Conservation (phyloP, 345 rosid species). For the Eucalyptus curtisii region DNA sequence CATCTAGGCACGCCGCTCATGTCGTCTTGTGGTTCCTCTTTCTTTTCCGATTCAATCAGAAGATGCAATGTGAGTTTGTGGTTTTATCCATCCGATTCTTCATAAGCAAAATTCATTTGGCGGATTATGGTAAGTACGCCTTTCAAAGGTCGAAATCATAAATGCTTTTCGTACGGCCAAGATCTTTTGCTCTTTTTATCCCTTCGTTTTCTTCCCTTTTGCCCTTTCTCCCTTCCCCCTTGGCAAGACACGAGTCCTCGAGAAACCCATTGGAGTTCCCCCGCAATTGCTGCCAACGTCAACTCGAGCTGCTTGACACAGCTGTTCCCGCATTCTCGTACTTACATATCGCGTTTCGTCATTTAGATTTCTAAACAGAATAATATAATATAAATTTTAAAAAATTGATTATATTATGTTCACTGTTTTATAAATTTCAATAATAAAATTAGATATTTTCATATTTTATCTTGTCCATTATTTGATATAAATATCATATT, state of each 20-base stretch:
- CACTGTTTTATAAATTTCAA: neutral
- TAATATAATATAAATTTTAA: neutral
- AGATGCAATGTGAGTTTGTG: neutral
- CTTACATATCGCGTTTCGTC: rapidly evolving
- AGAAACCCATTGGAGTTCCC: neutral
- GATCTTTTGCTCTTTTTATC: neutral
- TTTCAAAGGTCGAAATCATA: neutral
- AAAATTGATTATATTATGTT: neutral
- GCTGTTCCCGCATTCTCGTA: neutral
- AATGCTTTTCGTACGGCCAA: neutral
- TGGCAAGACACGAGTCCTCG: neutral
- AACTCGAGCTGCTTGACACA: neutral
- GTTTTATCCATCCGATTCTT: neutral
- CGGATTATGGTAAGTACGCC: neutral
- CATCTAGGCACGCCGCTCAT: neutral
- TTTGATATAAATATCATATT: neutral
- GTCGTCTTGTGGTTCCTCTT: neutral
- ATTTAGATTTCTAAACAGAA: rapidly evolving
- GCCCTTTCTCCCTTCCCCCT: neutral
- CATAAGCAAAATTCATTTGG: neutral
- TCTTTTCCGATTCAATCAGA: neutral
- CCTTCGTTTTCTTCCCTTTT: neutral
- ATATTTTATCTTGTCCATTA: neutral
- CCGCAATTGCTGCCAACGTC: neutral
- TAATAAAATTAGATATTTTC: neutral